phyloP scores from a whole-genome alignment of 805 yeast species.

The Torulaspora gathmanii region DNA sequence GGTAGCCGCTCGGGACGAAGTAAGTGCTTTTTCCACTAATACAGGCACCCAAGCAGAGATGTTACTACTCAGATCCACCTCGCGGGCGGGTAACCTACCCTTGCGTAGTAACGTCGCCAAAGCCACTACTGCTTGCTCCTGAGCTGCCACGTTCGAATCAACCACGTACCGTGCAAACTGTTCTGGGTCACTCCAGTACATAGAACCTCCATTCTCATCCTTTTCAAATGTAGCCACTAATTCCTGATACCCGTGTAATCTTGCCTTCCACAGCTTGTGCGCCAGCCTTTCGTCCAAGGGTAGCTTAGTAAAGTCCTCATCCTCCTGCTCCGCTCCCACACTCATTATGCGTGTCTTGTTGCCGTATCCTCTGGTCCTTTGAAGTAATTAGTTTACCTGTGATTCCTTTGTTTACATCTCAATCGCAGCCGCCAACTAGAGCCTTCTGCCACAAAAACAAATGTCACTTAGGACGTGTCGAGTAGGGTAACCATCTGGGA shows the following conservation, averaged over 20 bases:
- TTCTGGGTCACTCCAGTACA: constrained; percentile 49
- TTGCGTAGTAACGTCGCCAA: constrained; percentile 50
- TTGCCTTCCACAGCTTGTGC: constrained; percentile 84
- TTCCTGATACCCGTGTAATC: constrained; percentile 75
- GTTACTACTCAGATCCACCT: constrained; percentile 8
- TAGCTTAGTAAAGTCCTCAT: constrained; percentile 56
- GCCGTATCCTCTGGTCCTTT: neutral
- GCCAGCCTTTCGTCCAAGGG: constrained; percentile 62
- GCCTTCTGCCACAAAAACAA: constrained; percentile 4
- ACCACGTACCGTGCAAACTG: constrained; percentile 53
- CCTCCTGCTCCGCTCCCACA: constrained; percentile 34
- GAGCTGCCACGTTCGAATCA: constrained; percentile 88
- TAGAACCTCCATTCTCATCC: constrained; percentile 26
- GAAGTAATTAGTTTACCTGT: neutral
- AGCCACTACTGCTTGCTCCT: constrained; percentile 69
- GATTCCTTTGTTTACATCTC: constrained; percentile 7
- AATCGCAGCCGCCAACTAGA: constrained; percentile 1
- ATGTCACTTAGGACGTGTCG: neutral
- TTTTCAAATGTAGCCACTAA: constrained; percentile 47
- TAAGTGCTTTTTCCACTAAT: constrained; percentile 76
- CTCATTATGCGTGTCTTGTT: constrained; percentile 3
- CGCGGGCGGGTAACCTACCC: constrained; percentile 42
- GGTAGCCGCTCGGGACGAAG: constrained; percentile 71
- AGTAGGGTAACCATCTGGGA: neutral
- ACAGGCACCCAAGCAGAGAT: constrained; percentile 25